Evolutionary conservation across 2,329 filamentous ascomycete genomes (phyloP).

Genomic region (Nothomitra cinnamomea): DNA sequence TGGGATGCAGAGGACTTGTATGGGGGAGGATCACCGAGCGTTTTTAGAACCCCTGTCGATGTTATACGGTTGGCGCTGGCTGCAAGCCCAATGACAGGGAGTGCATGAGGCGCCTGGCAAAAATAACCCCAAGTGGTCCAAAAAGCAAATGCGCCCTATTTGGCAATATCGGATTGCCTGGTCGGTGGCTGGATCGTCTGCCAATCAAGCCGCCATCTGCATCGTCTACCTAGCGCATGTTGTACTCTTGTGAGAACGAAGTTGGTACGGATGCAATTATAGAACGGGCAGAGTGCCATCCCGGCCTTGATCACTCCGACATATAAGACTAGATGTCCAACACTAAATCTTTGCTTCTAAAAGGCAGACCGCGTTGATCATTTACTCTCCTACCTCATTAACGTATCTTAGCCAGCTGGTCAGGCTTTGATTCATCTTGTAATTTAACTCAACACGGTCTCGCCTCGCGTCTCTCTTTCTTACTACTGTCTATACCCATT

Average conservation of each 20-base stretch:
- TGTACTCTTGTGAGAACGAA: too few species aligned
- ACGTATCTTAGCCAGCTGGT: constrained; percentile 11
- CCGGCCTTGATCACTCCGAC: not conserved
- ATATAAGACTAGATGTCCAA: constrained; percentile 4
- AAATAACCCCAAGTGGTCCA: constrained; percentile 17
- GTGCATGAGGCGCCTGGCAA: constrained; percentile 19
- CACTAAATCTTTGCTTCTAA: not conserved
- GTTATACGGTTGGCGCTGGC: not conserved
- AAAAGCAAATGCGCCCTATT: not conserved
- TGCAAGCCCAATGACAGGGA: constrained; percentile 11
- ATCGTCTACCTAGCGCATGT: too few species aligned
- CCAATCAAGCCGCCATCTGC: not conserved
- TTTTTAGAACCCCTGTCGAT: constrained; percentile 3
- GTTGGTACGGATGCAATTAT: not conserved
- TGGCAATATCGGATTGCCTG: not conserved
- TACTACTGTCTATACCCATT: not conserved
- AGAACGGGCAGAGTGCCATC: not conserved
- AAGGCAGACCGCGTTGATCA: constrained; percentile 3
- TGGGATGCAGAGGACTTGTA: not conserved
- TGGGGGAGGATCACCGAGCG: constrained; percentile 1
- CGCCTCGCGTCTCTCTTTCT: not conserved
- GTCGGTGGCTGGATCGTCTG: not conserved
- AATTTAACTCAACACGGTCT: constrained; percentile 4
- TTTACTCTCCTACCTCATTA: constrained; percentile 1
- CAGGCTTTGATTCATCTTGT: constrained; percentile 19